Conservation (phyloP, 2,329 filamentous ascomycete genomes). For the Sarocladium oryzae region DNA sequence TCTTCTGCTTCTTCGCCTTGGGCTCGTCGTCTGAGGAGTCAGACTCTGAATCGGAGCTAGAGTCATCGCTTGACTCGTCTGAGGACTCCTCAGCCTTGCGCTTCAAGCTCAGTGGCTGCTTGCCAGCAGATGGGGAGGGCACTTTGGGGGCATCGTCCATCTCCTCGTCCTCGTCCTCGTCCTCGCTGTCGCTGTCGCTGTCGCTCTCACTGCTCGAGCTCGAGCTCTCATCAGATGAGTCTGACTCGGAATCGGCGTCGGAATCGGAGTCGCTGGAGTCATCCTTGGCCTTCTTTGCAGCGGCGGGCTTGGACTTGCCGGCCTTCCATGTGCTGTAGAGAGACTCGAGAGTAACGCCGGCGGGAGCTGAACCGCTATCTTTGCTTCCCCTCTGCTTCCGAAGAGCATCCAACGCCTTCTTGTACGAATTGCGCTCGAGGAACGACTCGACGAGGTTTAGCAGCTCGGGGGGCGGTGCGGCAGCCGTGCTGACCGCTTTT, state of each 20-base stretch:
- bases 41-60: slow-evolving; percentile 31
- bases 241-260: background rate
- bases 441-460: slow-evolving; percentile 62
- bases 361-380: slow-evolving; percentile 17
- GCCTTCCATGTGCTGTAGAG: slow-evolving; percentile 46
- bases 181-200: slow-evolving; percentile 17
- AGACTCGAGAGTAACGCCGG: slow-evolving; percentile 37
- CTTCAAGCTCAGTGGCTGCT: slow-evolving; percentile 25
- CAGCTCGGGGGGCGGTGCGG: slow-evolving; percentile 49
- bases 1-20: slow-evolving; percentile 46
- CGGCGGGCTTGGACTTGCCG: slow-evolving; percentile 17
- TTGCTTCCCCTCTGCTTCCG: slow-evolving; percentile 53
- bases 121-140: slow-evolving; percentile 14
- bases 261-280: slow-evolving; percentile 19
- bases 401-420: slow-evolving; percentile 54
- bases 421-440: slow-evolving; percentile 59
- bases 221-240: slow-evolving; percentile 11
- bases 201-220: slow-evolving; percentile 20
- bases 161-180: slow-evolving; percentile 16
- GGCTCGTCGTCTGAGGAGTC: slow-evolving; percentile 32
- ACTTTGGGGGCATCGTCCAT: slow-evolving; percentile 17
- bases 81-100: slow-evolving; percentile 30
- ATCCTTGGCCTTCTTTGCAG: slow-evolving; percentile 14
- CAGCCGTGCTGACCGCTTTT: slow-evolving; percentile 15
- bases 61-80: slow-evolving; percentile 22